Evolutionary conservation across 192 early-diverging fungal genomes (phyloP).

Genomic region (Mortierella hygrophila): DNA sequence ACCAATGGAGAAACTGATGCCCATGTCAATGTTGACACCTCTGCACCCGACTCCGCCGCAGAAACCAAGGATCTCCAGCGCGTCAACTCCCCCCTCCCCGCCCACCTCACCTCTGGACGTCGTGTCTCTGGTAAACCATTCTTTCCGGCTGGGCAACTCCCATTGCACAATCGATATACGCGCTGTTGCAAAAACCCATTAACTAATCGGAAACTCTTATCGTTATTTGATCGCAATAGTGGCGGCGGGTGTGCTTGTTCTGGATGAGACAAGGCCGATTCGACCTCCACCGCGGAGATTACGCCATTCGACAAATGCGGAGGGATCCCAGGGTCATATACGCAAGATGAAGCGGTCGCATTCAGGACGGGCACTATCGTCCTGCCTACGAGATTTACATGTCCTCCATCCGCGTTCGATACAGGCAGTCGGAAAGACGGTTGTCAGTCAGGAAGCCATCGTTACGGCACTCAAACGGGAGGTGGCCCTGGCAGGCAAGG

Average conservation of each 20-base stretch:
- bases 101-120: conserved; percentile 27
- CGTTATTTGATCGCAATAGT: conserved; percentile 12
- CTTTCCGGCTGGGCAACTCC: neutral
- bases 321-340: conserved; percentile 14
- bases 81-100: conserved; percentile 16
- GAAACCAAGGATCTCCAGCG: neutral
- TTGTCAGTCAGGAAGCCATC: conserved; percentile 46
- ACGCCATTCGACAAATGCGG: conserved; percentile 36
- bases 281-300: conserved; percentile 18
- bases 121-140: conserved; percentile 38
- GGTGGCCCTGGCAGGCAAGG: conserved; percentile 44
- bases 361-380: conserved; percentile 27
- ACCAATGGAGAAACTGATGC: neutral
- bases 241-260: conserved; percentile 38
- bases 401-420: conserved; percentile 21
- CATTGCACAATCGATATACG: neutral
- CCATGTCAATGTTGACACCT: neutral
- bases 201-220: neutral
- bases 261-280: conserved; percentile 42
- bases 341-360: conserved; percentile 31
- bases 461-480: conserved; percentile 60
- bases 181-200: no score
- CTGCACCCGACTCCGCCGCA: neutral
- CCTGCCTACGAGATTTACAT: conserved; percentile 36
- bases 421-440: conserved; percentile 3